These are phyloP conservation scores for Pseudogymnoascus sp. DNA, from an alignment of 2,329 filamentous ascomycete species.

Conservation along the genomic window DNA sequence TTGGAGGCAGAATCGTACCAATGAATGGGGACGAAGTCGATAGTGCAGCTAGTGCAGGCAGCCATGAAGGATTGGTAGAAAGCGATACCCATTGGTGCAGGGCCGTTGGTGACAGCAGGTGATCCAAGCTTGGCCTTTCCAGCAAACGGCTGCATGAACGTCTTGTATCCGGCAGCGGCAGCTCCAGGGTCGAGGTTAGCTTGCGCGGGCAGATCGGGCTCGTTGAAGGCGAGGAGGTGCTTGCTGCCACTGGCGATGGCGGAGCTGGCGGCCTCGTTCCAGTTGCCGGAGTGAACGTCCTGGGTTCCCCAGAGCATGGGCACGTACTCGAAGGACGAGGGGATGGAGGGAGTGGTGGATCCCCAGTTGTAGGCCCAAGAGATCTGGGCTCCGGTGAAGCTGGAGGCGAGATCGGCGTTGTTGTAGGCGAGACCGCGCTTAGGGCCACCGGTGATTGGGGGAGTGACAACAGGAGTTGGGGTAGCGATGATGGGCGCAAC, in stretches of 20 bases:
- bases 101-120: conserved; percentile 41
- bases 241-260: conserved; percentile 47
- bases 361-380: conserved; percentile 66
- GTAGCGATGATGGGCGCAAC: neutral
- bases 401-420: conserved; percentile 41
- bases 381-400: conserved; percentile 41
- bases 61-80: conserved; percentile 37
- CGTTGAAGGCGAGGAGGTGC: conserved; percentile 61
- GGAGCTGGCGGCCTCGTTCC: conserved; percentile 41
- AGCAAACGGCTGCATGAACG: conserved; percentile 38
- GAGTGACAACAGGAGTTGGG: neutral
- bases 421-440: conserved; percentile 68
- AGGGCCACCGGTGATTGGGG: conserved; percentile 9
- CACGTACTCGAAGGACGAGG: conserved; percentile 46
- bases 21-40: conserved; percentile 39
- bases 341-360: conserved; percentile 33
- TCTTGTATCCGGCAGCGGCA: conserved; percentile 33
- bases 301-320: conserved; percentile 58
- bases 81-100: conserved; percentile 31
- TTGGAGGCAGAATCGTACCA: conserved; percentile 37
- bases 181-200: conserved; percentile 36
- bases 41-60: conserved; percentile 34
- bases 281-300: conserved; percentile 38
- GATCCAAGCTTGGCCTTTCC: conserved; percentile 37
- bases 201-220: conserved; percentile 56